These are phyloP conservation scores for Blumeria graminis DNA, from an alignment of 2,329 filamentous ascomycete genomes.

Conservation along the genomic window DNA sequence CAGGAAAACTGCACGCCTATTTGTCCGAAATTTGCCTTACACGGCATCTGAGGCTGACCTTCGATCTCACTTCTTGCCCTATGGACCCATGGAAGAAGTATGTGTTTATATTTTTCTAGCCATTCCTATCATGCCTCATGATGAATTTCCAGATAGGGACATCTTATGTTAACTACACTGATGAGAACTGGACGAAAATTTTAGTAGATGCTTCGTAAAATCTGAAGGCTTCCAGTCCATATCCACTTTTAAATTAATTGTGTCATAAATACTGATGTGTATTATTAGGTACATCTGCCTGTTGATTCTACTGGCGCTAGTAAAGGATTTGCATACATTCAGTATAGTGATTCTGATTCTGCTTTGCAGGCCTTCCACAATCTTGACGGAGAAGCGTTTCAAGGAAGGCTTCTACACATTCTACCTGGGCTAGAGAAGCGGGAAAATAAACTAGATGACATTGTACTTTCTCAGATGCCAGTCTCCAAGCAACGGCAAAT, in stretches of 20 bases:
- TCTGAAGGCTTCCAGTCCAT: slow-evolving; percentile 26
- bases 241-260: slow-evolving; percentile 3
- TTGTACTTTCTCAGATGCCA: slow-evolving; percentile 69
- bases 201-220: slow-evolving; percentile 99
- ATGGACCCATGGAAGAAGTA: slow-evolving; percentile 73
- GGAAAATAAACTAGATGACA: slow-evolving; percentile 64
- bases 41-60: slow-evolving; percentile 56
- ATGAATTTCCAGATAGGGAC: slow-evolving; percentile 99
- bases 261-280: slow-evolving; percentile 19
- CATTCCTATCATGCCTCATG: slow-evolving; percentile 27
- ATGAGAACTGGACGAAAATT: slow-evolving; percentile 89
- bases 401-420: slow-evolving; percentile 78
- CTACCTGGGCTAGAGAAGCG: slow-evolving; percentile 66
- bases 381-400: slow-evolving; percentile 68
- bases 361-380: slow-evolving; percentile 59
- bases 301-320: slow-evolving; percentile 46
- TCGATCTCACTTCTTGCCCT: slow-evolving; percentile 42
- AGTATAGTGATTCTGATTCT: slow-evolving; percentile 45
- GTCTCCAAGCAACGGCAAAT: slow-evolving; percentile 87
- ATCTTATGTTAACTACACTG: slow-evolving; percentile 85
- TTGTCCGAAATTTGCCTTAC: slow-evolving; percentile 75
- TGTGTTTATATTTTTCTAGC: slow-evolving; percentile 17
- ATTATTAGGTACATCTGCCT: slow-evolving; percentile 57
- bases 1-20: slow-evolving; percentile 51
- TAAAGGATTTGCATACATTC: slow-evolving; percentile 80